Conservation (phyloP, 768 basidiomycete genomes). For the Phlebiopsis flavidoalba region DNA sequence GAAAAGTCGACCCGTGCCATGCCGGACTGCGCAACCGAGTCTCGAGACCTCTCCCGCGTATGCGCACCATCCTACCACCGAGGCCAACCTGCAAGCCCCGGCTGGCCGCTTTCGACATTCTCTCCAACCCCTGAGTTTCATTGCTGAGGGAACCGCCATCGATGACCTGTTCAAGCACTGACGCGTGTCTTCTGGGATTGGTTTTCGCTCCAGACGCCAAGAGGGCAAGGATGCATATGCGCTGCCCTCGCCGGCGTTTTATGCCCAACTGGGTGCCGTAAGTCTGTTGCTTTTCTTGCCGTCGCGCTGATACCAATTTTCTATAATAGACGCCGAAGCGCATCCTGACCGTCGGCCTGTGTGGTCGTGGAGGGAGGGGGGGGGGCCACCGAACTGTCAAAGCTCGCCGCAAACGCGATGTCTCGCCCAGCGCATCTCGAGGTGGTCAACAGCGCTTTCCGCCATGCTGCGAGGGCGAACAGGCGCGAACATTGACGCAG, state of each 20-base stretch:
- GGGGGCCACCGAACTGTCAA: slow-evolving; percentile 96
- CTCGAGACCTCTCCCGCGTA: no score
- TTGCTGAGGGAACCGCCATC: slow-evolving; percentile 98
- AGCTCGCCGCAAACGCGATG: slow-evolving; percentile 99
- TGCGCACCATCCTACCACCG: slow-evolving; percentile 99
- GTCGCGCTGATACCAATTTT: not conserved
- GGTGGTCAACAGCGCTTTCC: slow-evolving; percentile 87
- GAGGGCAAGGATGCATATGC: slow-evolving; percentile 85
- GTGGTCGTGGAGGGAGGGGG: no score
- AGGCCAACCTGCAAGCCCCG: slow-evolving; percentile 94
- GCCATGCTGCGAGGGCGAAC: slow-evolving; percentile 97
- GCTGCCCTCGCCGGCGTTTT: slow-evolving; percentile 70
- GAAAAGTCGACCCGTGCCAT: slow-evolving; percentile 99
- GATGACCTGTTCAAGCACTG: slow-evolving; percentile 80
- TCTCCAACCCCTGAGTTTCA: slow-evolving; percentile 99
- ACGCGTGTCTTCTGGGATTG: slow-evolving; percentile 97
- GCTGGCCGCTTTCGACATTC: slow-evolving; percentile 92
- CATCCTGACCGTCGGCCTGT: slow-evolving; percentile 92
- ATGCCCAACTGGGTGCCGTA: slow-evolving; percentile 96
- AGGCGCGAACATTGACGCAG: slow-evolving; percentile 98
- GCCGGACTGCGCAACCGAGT: slow-evolving; percentile 97
- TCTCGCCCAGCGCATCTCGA: slow-evolving; percentile 98
- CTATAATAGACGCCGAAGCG: slow-evolving; percentile 52
- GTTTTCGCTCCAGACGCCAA: slow-evolving; percentile 84
- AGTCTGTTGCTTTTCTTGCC: slow-evolving; percentile 29